Conservation (phyloP, 2,329 filamentous ascomycete genomes). For the Nemania abortiva region DNA sequence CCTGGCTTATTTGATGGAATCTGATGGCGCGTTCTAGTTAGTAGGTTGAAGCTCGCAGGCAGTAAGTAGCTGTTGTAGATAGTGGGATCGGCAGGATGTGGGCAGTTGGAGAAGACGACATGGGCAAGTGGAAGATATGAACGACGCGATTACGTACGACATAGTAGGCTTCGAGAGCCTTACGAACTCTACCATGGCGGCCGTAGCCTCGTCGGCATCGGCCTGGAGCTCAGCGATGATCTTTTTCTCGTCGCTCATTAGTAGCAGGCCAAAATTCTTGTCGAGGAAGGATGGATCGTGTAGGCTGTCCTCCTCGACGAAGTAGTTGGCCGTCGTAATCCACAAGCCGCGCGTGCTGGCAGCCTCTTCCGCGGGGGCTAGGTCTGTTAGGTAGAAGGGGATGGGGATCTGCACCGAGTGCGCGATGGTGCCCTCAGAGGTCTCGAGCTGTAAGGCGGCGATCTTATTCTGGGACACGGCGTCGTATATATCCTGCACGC, state of each 20-base stretch:
- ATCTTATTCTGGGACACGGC: conserved; percentile 87
- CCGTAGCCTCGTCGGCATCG: conserved; percentile 80
- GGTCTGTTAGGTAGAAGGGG: conserved; percentile 77
- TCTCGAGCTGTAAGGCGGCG: conserved; percentile 82
- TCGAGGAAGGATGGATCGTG: conserved; percentile 78
- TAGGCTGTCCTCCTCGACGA: conserved; percentile 74
- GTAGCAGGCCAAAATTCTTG: conserved; percentile 86
- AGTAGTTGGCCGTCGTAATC: conserved; percentile 87
- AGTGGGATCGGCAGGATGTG: not conserved
- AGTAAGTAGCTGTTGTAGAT: not conserved
- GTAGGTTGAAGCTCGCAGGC: not conserved
- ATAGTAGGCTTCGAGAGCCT: conserved; percentile 77
- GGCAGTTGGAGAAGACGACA: not conserved
- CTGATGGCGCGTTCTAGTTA: conserved; percentile 45
- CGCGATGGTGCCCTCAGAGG: conserved; percentile 67
- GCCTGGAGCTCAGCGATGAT: conserved; percentile 79
- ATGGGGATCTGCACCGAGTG: conserved; percentile 74
- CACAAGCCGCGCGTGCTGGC: conserved; percentile 79
- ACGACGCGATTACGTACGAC: conserved; percentile 60
- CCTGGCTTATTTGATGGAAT: conserved; percentile 77
- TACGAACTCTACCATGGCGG: conserved; percentile 84
- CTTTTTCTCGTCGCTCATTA: conserved; percentile 84
- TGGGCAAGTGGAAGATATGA: too few relatives aligned
- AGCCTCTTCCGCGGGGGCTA: conserved; percentile 75
- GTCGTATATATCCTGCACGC: conserved; percentile 84